These are phyloP conservation scores for Mycosphaerella arachidis DNA, from an alignment of 2,329 filamentous ascomycete genomes.

Conservation along the genomic window DNA sequence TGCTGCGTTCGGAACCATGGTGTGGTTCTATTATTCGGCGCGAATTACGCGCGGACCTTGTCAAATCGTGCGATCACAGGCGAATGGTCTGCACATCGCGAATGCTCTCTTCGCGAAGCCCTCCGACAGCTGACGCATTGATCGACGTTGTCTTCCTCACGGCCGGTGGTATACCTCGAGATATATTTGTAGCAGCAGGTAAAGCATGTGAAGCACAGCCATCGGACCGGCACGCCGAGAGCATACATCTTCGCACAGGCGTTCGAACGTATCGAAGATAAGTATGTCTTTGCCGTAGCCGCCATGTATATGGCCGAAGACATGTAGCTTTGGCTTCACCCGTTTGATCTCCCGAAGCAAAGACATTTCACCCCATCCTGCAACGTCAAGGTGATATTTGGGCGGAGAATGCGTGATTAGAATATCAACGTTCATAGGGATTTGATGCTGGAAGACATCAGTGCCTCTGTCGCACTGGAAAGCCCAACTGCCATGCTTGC, in stretches of 20 bases:
- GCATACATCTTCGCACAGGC: conserved; percentile 54
- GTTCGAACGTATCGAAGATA: conserved; percentile 69
- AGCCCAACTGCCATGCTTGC: conserved; percentile 54
- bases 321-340: conserved; percentile 33
- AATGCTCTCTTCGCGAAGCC: neutral
- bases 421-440: conserved; percentile 32
- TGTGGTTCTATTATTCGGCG: too few species aligned
- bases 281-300: conserved; percentile 43
- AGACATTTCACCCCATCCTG: conserved; percentile 28
- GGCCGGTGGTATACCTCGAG: neutral
- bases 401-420: conserved; percentile 41
- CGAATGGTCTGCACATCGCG: neutral
- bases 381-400: conserved; percentile 35
- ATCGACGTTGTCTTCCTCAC: neutral
- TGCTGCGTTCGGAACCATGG: too few species aligned
- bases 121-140: neutral
- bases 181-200: neutral
- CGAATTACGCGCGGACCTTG: too few species aligned
- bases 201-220: neutral
- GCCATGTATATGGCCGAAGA: conserved; percentile 41
- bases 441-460: conserved; percentile 24
- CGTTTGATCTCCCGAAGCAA: conserved; percentile 24
- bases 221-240: neutral
- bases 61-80: too few species aligned
- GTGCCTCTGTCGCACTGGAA: conserved; percentile 39